Conservation (phyloP, 805 yeast genomes). For the Ogataea nakhonphanomensis region DNA sequence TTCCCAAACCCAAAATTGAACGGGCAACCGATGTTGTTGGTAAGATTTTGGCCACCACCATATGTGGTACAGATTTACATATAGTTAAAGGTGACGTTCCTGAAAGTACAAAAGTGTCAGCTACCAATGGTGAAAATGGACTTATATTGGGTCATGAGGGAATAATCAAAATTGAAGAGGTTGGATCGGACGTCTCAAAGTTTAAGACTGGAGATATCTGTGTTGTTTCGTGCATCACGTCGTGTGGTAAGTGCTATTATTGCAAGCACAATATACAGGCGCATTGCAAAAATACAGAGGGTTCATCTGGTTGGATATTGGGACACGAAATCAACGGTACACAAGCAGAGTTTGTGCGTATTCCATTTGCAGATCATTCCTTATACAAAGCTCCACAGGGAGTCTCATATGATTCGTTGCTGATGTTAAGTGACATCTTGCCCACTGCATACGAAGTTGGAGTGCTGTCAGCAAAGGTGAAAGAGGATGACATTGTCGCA, state of each 20-base stretch:
- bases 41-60: slow-evolving; percentile 54
- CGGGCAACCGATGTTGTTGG: slow-evolving; percentile 55
- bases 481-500: slow-evolving; percentile 55
- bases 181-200: slow-evolving; percentile 46
- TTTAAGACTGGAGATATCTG: slow-evolving; percentile 57
- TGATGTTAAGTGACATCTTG: slow-evolving; percentile 60
- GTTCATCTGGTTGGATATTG: slow-evolving; percentile 47
- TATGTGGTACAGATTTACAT: slow-evolving; percentile 65
- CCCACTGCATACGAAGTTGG: slow-evolving; percentile 71
- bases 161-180: slow-evolving; percentile 47
- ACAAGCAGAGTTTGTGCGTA: slow-evolving; percentile 57
- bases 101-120: slow-evolving; percentile 36
- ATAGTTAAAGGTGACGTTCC: slow-evolving; percentile 60
- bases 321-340: slow-evolving; percentile 66
- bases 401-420: slow-evolving; percentile 43
- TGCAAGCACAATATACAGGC: slow-evolving; percentile 54
- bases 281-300: slow-evolving; percentile 45
- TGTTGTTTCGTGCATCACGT: slow-evolving; percentile 62
- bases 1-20: slow-evolving; percentile 41
- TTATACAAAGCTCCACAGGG: slow-evolving; percentile 33
- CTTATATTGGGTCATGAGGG: slow-evolving; percentile 61
- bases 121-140: slow-evolving; percentile 19
- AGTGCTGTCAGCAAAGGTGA: slow-evolving; percentile 50
- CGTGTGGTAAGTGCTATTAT: slow-evolving; percentile 59
- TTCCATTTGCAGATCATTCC: slow-evolving; percentile 47